phyloP scores from a whole-genome alignment of 345 rosid species.

The Eucalyptus fibrosa region DNA sequence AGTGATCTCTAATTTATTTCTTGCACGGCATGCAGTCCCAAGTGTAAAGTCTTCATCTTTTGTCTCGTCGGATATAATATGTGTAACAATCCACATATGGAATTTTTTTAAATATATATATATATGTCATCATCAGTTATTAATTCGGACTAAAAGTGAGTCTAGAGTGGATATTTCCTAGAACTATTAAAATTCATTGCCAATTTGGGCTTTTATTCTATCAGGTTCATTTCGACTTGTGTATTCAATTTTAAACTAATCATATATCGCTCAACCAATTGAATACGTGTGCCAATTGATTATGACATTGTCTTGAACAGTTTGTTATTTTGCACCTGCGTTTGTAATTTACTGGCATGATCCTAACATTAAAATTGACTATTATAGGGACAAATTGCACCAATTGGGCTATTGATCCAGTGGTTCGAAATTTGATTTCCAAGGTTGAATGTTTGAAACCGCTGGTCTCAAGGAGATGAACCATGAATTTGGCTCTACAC shows the following conservation, averaged over 20 bases:
- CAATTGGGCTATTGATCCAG: not conserved
- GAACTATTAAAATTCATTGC: not conserved
- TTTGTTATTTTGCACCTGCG: fast-evolving
- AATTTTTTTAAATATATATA: too few species aligned
- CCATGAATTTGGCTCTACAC: not conserved
- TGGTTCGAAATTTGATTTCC: not conserved
- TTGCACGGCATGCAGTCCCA: not conserved
- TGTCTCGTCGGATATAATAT: not conserved
- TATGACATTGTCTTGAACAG: not conserved
- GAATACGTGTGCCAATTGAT: not conserved
- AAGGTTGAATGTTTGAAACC: not conserved
- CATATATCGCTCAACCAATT: not conserved
- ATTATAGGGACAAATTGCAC: not conserved
- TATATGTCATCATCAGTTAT: too few species aligned
- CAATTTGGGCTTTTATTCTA: not conserved
- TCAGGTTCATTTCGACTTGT: not conserved
- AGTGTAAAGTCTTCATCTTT: not conserved
- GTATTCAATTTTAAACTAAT: not conserved
- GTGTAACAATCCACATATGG: not conserved
- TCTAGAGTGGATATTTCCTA: not conserved
- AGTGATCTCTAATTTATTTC: not conserved
- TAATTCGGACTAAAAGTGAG: not conserved
- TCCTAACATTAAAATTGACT: not conserved
- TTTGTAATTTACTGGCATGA: fast-evolving
- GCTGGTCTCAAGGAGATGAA: not conserved